Evolutionary conservation across 2,329 filamentous ascomycete species (phyloP), one percentile per base, ranked within the genome.

Genomic region (Fusarium albidum): DNA sequence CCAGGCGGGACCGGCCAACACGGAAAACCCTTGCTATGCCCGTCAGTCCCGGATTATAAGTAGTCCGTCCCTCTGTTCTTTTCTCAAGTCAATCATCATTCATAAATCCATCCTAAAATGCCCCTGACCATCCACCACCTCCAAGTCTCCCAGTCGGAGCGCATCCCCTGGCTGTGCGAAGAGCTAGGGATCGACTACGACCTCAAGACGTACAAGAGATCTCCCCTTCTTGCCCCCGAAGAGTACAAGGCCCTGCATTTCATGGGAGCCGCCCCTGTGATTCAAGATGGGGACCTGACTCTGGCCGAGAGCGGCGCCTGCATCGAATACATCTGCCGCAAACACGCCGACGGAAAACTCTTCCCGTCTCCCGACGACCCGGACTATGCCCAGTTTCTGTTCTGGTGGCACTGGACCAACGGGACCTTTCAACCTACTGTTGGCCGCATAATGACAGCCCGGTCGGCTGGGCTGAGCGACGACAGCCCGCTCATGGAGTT

Each of bases 111-210:
- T 15, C n/a, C 12, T n/a, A n/a, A n/a, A n/a, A 66, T 66, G 64
- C n/a, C 40, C 10, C 68, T 82, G 35, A 71, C 69, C 26, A 60
- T 84, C 15, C 81, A 85, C 64, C 82, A 85, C 61, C 78, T 85
- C n/a, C 73, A 77, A 38, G 63, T 76, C 67, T 85, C 83, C 10
- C 84, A 88, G 67, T 87, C 84, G 29, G 85, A 89, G 68, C 83
- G 86, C 33, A 77, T 88, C 44, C 72, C 82, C 64, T 89, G 83
- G 79, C 79, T 89, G 38, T 83, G 83, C 68, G 86, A 89, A 69
- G 86, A 89, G 69, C 80, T 89, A 14, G 69, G 71, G 40, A 70
- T 89, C 44, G 66, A 74, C 3, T 89, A 89, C 32, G 46, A 66
- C 8, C 57, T 68, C 10, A 67, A 64, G 26, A 33, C 29, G 1